Evolutionary conservation across 176 grass and related monocot species (phyloP), one percentile per base, ranked within the genome.

Genomic region (Juncus inflexus): DNA sequence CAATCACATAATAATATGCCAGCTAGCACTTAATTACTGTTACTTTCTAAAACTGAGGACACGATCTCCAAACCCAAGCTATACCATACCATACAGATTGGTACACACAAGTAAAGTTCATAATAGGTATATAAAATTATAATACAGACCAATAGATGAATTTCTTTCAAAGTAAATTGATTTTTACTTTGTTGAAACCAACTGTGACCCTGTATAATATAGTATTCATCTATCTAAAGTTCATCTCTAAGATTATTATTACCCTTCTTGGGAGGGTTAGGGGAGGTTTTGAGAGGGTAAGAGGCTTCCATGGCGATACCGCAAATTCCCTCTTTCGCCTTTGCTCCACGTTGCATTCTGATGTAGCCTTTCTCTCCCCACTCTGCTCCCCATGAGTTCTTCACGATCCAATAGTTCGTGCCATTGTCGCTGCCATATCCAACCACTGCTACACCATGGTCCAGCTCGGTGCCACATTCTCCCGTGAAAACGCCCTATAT

Each of bases 231-330:
- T 6, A 1, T 6, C 9, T 15, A 64, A 19, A 52, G 60, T 53
- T 64, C 45, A 37, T 75, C 59, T 52, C 51, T 9, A 3, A 52
- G 16, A 74, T 47, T 47, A 64, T 37, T 36, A 62, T 8, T 75
- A 39, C 61, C 40, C 43, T 65, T 73, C 50, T 56, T 79, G 40
- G 82, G 40, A 40, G 72, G 87, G 35, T 87, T 87, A 55, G 70
- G 81, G 6, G 81, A 81, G 49, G 52, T 81, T 76, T 90, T 95
- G 75, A 90, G 7, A 28, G 86, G 86, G 37, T 75, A 95, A 40
- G 90, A 95, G 2, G 86, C 74, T 38, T 95, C 83, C 83, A 90
- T 90, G 74, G 83, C 90, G 67, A 95, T 95, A 42, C 90, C 86
- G 62, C 90, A 95, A 64, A 87, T 80, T 1, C 90, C 85, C 11